These are phyloP conservation scores for Pholiota conissans DNA, from an alignment of 768 basidiomycete species.

Conservation along the genomic window DNA sequence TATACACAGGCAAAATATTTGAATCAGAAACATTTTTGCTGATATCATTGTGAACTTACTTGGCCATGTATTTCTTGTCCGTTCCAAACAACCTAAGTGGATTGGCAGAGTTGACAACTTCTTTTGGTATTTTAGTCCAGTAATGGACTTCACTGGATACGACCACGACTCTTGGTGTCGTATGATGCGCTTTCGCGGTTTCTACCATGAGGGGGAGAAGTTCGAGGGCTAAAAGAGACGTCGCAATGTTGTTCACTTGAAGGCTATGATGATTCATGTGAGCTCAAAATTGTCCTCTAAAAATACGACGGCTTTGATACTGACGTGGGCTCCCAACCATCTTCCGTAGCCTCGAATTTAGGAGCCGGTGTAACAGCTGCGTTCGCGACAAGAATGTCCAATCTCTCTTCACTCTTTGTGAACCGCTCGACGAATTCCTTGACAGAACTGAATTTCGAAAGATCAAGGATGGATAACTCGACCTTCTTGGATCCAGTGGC, in stretches of 20 bases:
- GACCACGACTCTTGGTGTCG: conserved; percentile 38
- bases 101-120: conserved; percentile 24
- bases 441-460: conserved; percentile 41
- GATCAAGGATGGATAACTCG: conserved; percentile 42
- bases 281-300: conserved; percentile 12
- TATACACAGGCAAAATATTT: background rate
- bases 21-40: background rate
- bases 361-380: conserved; percentile 10
- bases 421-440: conserved; percentile 35
- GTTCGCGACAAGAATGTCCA: conserved; percentile 34
- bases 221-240: conserved; percentile 37
- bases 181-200: conserved; percentile 31
- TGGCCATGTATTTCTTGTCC: background rate
- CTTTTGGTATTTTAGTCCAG: conserved; percentile 24
- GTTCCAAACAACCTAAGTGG: conserved; percentile 20
- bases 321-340: conserved; percentile 43
- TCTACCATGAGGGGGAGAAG: conserved; percentile 44
- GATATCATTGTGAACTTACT: background rate
- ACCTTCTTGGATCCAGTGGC: conserved; percentile 33
- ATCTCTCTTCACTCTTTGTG: conserved; percentile 28
- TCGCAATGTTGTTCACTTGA: conserved; percentile 47
- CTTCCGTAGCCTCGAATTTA: conserved; percentile 19
- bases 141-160: conserved; percentile 45
- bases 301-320: conserved; percentile 11
- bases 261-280: conserved; percentile 28